phyloP scores from a whole-genome alignment of 805 yeast species.

The Barnettozyma siamensis region DNA sequence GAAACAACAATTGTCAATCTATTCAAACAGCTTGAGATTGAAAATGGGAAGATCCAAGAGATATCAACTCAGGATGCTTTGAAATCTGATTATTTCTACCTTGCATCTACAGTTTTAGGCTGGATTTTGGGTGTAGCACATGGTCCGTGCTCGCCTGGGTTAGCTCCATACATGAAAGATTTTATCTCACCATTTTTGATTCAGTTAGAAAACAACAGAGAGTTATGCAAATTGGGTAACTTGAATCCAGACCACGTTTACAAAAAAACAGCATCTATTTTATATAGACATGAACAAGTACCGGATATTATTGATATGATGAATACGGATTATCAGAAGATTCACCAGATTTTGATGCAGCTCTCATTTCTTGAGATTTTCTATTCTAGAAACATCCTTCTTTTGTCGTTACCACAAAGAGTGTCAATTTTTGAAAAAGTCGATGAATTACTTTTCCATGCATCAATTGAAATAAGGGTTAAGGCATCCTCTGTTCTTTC shows the following conservation, averaged over 20 bases:
- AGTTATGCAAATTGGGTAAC: slow-evolving; percentile 68
- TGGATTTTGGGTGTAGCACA: slow-evolving; percentile 52
- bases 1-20: slow-evolving; percentile 34
- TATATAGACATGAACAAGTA: slow-evolving; percentile 38
- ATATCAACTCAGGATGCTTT: slow-evolving; percentile 50
- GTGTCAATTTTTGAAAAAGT: slow-evolving; percentile 45
- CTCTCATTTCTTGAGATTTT: slow-evolving; percentile 67
- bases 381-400: slow-evolving; percentile 61
- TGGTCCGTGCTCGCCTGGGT: slow-evolving; percentile 46
- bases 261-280: slow-evolving; percentile 40
- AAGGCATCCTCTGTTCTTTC: slow-evolving; percentile 70
- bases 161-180: slow-evolving; percentile 45
- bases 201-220: slow-evolving; percentile 60
- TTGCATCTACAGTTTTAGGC: slow-evolving; percentile 57
- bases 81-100: slow-evolving; percentile 55
- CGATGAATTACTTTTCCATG: slow-evolving; percentile 48
- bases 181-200: slow-evolving; percentile 67
- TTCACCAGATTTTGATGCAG: slow-evolving; percentile 61
- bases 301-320: slow-evolving; percentile 39
- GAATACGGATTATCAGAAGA: slow-evolving; percentile 31
- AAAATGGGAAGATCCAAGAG: slow-evolving; percentile 28
- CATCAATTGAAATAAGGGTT: slow-evolving; percentile 69
- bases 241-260: slow-evolving; percentile 48
- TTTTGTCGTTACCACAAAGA: slow-evolving; percentile 44
- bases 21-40: slow-evolving; percentile 39